Evolutionary conservation across 2,329 filamentous ascomycete species (phyloP).

Genomic region (Leptographium wingfieldii): DNA sequence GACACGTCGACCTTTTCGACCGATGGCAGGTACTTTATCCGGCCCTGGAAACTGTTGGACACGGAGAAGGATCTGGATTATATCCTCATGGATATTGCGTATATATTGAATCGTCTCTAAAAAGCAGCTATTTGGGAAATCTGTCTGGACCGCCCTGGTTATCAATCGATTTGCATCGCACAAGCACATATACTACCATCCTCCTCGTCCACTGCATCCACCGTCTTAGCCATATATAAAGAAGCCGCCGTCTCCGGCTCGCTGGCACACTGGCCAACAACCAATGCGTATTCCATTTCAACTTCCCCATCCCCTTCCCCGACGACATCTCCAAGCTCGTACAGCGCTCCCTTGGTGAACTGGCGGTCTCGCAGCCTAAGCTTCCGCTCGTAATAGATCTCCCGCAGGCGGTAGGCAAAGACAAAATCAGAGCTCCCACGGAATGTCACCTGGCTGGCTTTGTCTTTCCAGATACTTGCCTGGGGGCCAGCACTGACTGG

Average conservation of each 20-base stretch:
- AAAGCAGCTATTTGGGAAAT: too few relatives aligned
- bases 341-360: background rate
- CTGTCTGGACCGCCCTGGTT: too few relatives aligned
- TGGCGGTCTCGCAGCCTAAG: background rate
- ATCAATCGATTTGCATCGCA: too few relatives aligned
- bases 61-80: background rate
- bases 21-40: background rate
- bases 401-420: background rate
- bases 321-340: too few relatives aligned
- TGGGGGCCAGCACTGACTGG: background rate
- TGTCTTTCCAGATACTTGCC: background rate
- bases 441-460: background rate
- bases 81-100: background rate
- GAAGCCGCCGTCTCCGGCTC: background rate
- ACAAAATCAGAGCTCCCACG: background rate
- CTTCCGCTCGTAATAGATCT: background rate
- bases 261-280: background rate
- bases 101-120: background rate
- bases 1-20: background rate
- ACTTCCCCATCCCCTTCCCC: background rate
- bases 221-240: background rate
- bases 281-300: background rate
- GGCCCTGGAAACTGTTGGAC: background rate
- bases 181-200: background rate
- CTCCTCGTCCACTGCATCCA: background rate